Conservation (phyloP, 495 filamentous ascomycete genomes). For the Podospora conica region DNA sequence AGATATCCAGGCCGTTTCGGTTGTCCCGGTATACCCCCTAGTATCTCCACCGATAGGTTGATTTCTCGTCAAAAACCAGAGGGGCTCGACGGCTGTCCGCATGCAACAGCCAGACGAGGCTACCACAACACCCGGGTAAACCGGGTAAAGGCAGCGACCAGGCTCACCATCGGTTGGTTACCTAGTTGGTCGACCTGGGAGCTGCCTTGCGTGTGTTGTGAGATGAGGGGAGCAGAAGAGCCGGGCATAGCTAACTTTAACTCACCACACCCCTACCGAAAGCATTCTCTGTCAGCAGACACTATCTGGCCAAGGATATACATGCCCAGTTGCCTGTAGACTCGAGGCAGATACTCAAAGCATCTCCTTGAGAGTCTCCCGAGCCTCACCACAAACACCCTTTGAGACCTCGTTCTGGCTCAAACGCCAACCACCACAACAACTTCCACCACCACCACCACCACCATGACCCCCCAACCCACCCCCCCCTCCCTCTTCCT, state of each 20-base stretch:
- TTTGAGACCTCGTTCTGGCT: background rate
- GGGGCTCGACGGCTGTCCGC: background rate
- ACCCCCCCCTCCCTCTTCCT: constrained; percentile 9
- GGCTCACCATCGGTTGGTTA: too few relatives aligned
- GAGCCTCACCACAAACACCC: background rate
- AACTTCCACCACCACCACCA: background rate
- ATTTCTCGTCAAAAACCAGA: too few relatives aligned
- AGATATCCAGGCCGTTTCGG: too few relatives aligned
- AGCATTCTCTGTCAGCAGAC: background rate
- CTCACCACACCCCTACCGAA: background rate
- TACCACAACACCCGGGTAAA: background rate
- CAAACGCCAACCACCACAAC: background rate
- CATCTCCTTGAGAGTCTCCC: background rate
- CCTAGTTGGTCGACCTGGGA: background rate
- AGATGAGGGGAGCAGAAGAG: background rate
- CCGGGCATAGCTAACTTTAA: background rate
- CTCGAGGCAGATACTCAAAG: background rate
- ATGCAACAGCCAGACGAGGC: background rate
- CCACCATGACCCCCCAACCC: background rate
- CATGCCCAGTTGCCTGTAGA: too few relatives aligned
- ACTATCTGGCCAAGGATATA: too few relatives aligned
- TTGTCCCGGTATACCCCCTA: too few relatives aligned
- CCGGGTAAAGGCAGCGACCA: background rate
- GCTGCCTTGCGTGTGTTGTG: background rate
- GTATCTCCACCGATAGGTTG: too few relatives aligned